phyloP scores from a whole-genome alignment of 2,329 filamentous ascomycete genomes.

The Fusarium falciforme region DNA sequence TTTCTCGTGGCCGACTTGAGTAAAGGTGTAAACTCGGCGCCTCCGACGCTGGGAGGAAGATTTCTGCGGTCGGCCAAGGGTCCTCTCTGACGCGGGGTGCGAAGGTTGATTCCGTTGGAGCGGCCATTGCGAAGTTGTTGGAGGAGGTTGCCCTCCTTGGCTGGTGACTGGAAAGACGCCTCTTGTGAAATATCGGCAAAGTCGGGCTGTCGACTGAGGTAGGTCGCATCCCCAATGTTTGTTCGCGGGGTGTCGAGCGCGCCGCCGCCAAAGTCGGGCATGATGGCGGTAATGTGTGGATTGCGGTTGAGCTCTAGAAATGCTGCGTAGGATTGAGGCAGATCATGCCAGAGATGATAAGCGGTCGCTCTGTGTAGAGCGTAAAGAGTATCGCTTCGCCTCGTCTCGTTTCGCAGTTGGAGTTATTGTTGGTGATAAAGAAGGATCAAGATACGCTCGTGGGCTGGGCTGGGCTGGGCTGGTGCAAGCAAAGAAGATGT shows the following conservation, averaged over 20 bases:
- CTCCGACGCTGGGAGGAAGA: conserved; percentile 71
- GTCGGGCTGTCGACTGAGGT: conserved; percentile 75
- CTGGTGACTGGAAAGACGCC: conserved; percentile 85
- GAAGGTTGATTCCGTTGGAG: conserved; percentile 66
- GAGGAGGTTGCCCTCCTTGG: conserved; percentile 75
- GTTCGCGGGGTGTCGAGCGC: conserved; percentile 88
- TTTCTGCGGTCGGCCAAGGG: conserved; percentile 79
- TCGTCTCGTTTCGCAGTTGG: neutral
- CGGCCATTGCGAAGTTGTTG: conserved; percentile 78
- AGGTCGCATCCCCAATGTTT: conserved; percentile 85
- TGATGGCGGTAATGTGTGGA: conserved; percentile 49
- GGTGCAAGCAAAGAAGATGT: conserved; percentile 14
- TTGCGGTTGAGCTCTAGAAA: conserved; percentile 32
- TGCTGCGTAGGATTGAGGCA: conserved; percentile 23
- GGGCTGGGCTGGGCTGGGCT: neutral
- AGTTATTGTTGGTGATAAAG: conserved; percentile 37
- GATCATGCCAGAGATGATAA: conserved; percentile 34
- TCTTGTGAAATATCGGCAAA: conserved; percentile 86
- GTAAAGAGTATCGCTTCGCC: conserved; percentile 6
- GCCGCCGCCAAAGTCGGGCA: conserved; percentile 72
- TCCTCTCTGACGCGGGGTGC: conserved; percentile 79
- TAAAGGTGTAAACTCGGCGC: conserved; percentile 91
- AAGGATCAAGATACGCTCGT: conserved; percentile 12
- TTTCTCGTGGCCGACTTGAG: conserved; percentile 83
- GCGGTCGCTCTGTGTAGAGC: neutral